Evolutionary conservation across 331 rosid species (phyloP).

Genomic region (Cydonia oblonga): DNA sequence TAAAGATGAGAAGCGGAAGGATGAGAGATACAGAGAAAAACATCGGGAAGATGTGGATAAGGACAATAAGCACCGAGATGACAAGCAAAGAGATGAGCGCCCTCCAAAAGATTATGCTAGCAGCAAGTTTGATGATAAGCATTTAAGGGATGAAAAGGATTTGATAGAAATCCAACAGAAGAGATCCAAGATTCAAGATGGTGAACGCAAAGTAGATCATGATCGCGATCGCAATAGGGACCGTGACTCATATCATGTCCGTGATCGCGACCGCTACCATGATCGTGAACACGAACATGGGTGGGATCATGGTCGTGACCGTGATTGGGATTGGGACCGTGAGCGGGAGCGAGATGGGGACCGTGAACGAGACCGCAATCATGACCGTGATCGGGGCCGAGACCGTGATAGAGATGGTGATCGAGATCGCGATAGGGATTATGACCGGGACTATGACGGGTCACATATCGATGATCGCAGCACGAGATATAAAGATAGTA

Average conservation of each 20-base stretch:
- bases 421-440: too few species aligned
- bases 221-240: constrained; percentile 38
- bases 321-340: constrained; percentile 38
- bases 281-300: constrained; percentile 27
- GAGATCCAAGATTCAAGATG: constrained; percentile 56
- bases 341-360: constrained; percentile 41
- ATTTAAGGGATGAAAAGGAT: constrained; percentile 59
- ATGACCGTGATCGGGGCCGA: constrained; percentile 37
- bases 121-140: constrained; percentile 61
- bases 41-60: constrained; percentile 51
- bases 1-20: constrained; percentile 74
- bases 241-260: constrained; percentile 39
- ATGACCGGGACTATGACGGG: constrained; percentile 52
- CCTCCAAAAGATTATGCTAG: constrained; percentile 46
- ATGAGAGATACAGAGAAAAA: constrained; percentile 64
- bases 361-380: constrained; percentile 39
- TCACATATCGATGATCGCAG: constrained; percentile 49
- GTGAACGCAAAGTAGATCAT: constrained; percentile 45
- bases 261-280: constrained; percentile 24
- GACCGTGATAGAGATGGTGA: constrained; percentile 45
- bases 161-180: constrained; percentile 43
- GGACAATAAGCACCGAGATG: constrained; percentile 63
- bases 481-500: constrained; percentile 48
- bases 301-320: constrained; percentile 37
- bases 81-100: constrained; percentile 55